Evolutionary conservation across 1,284 basidiomycete species (phyloP).

Genomic region (Apiotrichum sp.): DNA sequence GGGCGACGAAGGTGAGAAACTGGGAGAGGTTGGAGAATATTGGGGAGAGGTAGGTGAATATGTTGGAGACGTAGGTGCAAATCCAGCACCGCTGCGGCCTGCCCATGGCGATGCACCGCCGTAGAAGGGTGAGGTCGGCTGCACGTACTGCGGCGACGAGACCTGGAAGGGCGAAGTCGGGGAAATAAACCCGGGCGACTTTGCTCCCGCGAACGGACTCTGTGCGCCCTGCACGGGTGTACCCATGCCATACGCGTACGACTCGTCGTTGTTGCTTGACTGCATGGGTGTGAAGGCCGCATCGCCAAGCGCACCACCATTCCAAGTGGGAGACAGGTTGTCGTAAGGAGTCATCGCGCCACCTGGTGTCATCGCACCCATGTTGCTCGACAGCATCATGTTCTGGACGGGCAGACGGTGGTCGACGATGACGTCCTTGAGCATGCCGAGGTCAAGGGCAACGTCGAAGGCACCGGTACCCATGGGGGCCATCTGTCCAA

Average conservation of each 20-base stretch:
- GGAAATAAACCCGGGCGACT: slow-evolving; percentile 68
- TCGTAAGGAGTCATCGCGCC: slow-evolving; percentile 86
- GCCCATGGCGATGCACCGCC: slow-evolving; percentile 62
- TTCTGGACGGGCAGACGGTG: slow-evolving; percentile 81
- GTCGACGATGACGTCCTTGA: slow-evolving; percentile 98
- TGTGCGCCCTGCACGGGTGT: slow-evolving; percentile 61
- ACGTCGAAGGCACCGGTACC: slow-evolving; percentile 94
- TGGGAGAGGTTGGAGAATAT: slow-evolving; percentile 83
- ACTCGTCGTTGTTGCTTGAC: slow-evolving; percentile 71
- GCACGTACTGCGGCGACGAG: slow-evolving; percentile 43
- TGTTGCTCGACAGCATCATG: slow-evolving; percentile 69
- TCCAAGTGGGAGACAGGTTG: slow-evolving; percentile 61
- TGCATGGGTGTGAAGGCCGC: slow-evolving; percentile 93
- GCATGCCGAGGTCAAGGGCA: slow-evolving; percentile 92
- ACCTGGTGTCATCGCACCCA: slow-evolving; percentile 87
- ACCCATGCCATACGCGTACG: slow-evolving; percentile 53
- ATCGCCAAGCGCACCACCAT: slow-evolving; percentile 62
- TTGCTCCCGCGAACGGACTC: slow-evolving; percentile 64
- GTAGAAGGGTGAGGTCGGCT: slow-evolving; percentile 72
- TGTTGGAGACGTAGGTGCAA: slow-evolving; percentile 55
- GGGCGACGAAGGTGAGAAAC: slow-evolving; percentile 51
- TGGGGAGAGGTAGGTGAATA: slow-evolving; percentile 85
- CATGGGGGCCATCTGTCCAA: slow-evolving; percentile 98
- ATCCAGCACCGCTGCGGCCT: slow-evolving; percentile 52
- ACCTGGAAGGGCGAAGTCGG: slow-evolving; percentile 69